Base-by-base conservation (phyloP, 73 alveolate species). In the Uronychia setigera region DNA sequence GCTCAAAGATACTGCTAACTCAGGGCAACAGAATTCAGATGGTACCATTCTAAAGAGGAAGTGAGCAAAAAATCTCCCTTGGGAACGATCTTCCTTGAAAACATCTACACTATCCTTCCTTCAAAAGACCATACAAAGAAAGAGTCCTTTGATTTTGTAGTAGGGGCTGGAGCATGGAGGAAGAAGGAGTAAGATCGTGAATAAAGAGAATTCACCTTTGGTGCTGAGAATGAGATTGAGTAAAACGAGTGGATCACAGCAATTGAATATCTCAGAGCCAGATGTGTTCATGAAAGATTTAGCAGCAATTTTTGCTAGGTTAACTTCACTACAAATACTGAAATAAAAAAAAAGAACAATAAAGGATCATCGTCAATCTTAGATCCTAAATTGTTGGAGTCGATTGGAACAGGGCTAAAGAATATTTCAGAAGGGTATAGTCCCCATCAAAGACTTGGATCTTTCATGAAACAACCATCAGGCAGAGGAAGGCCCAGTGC, bases 31-130 rank as follows among this genome's bases (percentile, higher is more conserved):
- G 91, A 84, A 29, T 26, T 90, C 0, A 33, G 84, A 34, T 90
- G 95, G 95, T 90, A 86, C 81, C 95, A 90, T 59, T 59, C 84
- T 76, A 84, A 90, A 31, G 89, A 85, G 32, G 95, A 90, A 57
- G 80, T 60, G 13, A 79, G 59, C 31, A 46, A 46, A 26, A 79
- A 35, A 25, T 32, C 58, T 26, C 90, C 95, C 0, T 74, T 90
- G 28, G 95, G 95, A 0, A 78, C 81, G 1, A 90, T 90, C 67
- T 58, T 25, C 32, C 77, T 90, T 74, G 26, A 57, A 0, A 27
- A 82, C 25, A 58, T 90, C 11, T 90, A 80, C 78, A 81, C 35
- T 29, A 78, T 85, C 59, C 85, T 85, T 1, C 93, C 95, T 19
- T 87, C 92, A 0, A 74, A 74, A 29, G 67, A 46, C n/a, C 5